Conservation (phyloP, 306 rosid genomes). For the Vicia villosa region DNA sequence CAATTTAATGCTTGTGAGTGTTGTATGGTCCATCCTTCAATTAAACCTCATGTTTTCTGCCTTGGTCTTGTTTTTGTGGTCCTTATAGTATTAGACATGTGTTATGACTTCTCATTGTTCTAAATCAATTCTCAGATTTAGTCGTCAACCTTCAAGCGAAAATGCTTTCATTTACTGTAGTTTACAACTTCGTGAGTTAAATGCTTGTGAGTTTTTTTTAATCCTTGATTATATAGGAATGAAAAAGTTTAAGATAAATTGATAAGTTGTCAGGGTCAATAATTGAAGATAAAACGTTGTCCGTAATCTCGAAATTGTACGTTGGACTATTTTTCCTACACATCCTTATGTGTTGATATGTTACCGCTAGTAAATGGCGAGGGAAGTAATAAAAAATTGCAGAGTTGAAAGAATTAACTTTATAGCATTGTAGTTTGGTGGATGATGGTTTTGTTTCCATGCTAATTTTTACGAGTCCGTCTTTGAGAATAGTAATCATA, state of each 20-base stretch:
- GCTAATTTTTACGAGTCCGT: too few relatives aligned
- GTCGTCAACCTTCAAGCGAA: too few relatives aligned
- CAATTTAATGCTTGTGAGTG: too few relatives aligned
- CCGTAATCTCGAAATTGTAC: constrained; percentile 54
- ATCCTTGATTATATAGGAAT: constrained; percentile 39
- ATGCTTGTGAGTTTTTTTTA: constrained; percentile 44
- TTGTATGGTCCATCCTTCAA: too few relatives aligned
- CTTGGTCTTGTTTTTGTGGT: too few relatives aligned
- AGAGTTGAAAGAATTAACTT: too few relatives aligned
- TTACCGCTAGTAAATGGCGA: too few relatives aligned
- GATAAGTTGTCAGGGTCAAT: constrained; percentile 39
- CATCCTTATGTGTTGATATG: constrained; percentile 45
- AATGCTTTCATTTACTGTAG: constrained; percentile 46
- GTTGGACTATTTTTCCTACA: constrained; percentile 46
- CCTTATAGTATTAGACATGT: too few relatives aligned
- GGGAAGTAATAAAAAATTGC: constrained; percentile 58
- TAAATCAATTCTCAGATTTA: too few relatives aligned
- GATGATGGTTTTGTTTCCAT: constrained; percentile 43
- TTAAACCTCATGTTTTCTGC: too few relatives aligned
- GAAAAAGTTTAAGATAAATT: constrained; percentile 37
- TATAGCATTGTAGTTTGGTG: constrained; percentile 52
- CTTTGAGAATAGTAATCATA: too few relatives aligned
- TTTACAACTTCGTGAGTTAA: constrained; percentile 59
- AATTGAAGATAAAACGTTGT: constrained; percentile 56
- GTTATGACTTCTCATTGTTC: too few relatives aligned